A percentile compares a stretch with the other conserved stretches of the same genome.
These are phyloP conservation scores for Jamesozyma lodderae DNA, from an alignment of 805 yeast genomes.

Conservation along the genomic window DNA sequence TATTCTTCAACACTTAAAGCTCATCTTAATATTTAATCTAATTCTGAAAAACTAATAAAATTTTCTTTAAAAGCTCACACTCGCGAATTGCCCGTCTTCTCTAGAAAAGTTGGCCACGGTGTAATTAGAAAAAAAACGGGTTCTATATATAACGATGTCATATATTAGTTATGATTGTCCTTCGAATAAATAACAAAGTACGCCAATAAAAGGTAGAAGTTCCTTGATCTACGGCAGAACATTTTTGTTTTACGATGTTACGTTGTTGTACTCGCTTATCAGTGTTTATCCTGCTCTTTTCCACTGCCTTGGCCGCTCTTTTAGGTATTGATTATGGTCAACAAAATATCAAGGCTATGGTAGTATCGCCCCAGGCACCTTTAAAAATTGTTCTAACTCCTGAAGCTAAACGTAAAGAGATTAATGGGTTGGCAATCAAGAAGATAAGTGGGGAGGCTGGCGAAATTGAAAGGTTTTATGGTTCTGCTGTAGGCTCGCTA, in stretches of 20 bases:
- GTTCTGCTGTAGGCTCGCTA: conserved; percentile 61
- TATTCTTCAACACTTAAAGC: too few species aligned
- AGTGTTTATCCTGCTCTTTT: background rate
- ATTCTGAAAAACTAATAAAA: too few species aligned
- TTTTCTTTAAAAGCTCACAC: too few species aligned
- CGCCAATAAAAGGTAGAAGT: too few species aligned
- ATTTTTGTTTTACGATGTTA: conserved; percentile 1
- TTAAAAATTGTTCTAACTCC: conserved; percentile 82
- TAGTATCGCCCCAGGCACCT: conserved; percentile 85
- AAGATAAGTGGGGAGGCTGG: conserved; percentile 26
- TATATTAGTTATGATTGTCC: too few species aligned
- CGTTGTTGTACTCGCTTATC: background rate
- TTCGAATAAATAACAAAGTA: too few species aligned
- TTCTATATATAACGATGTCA: too few species aligned
- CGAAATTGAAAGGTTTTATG: conserved; percentile 64
- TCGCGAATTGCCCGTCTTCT: too few species aligned
- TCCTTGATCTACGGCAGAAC: too few species aligned
- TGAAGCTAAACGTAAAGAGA: conserved; percentile 86
- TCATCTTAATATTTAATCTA: too few species aligned
- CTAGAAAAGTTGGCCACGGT: too few species aligned
- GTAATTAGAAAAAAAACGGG: too few species aligned
- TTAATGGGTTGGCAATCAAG: conserved; percentile 65
- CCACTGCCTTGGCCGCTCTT: conserved; percentile 38
- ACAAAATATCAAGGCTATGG: conserved; percentile 74
- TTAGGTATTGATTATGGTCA: conserved; percentile 87